Evolutionary conservation across 371 early-diverging fungal species (phyloP).

Genomic region (Mucor piriformis): DNA sequence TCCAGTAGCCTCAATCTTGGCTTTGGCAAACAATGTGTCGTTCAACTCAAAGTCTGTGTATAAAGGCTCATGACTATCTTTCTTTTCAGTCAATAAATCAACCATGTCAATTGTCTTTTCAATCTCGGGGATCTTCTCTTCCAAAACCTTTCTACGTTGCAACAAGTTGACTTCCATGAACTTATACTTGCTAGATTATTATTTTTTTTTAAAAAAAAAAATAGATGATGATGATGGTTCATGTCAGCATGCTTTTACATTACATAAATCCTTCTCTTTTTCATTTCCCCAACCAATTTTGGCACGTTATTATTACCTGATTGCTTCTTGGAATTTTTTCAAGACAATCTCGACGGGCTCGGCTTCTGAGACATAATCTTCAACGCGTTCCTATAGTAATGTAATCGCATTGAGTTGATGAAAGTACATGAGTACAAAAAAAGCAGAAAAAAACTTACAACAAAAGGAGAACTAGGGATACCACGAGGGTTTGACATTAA

Average conservation of each 20-base stretch:
- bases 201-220: background rate
- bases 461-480: constrained; percentile 95
- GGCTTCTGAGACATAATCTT: constrained; percentile 75
- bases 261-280: background rate
- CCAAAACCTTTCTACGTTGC: constrained; percentile 80
- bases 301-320: constrained; percentile 57
- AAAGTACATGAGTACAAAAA: background rate
- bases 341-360: constrained; percentile 83
- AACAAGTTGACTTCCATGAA: constrained; percentile 93
- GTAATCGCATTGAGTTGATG: no score
- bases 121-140: constrained; percentile 95
- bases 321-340: constrained; percentile 90
- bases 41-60: constrained; percentile 89
- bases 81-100: constrained; percentile 68
- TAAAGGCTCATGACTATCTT: constrained; percentile 73
- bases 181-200: constrained; percentile 83
- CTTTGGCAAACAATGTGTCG: constrained; percentile 92
- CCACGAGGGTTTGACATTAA: constrained; percentile 88
- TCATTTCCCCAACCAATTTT: background rate
- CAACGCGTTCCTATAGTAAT: constrained; percentile 94
- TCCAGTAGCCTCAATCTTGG: constrained; percentile 75
- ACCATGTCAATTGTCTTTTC: constrained; percentile 91
- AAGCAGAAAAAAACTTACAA: constrained; percentile 58
- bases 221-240: background rate
- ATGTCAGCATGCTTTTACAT: background rate